Evolutionary conservation across 2,329 filamentous ascomycete species (phyloP).

Genomic region (Calonectria pseudoturangicola): DNA sequence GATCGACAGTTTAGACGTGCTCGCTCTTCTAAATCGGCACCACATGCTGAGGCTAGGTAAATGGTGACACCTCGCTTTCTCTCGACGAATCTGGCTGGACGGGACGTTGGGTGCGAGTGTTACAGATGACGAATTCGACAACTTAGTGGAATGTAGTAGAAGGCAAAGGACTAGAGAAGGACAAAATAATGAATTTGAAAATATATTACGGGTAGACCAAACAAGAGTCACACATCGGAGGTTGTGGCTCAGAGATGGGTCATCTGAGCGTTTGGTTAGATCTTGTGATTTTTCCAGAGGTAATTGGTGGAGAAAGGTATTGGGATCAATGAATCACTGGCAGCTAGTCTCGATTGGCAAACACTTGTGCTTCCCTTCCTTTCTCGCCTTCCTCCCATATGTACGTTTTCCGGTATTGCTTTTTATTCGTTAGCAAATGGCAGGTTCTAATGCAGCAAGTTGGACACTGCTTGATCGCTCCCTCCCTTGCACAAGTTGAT

Average conservation of each 20-base stretch:
- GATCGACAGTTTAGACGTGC: constrained; percentile 46
- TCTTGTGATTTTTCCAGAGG: not conserved
- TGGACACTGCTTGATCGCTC: not conserved
- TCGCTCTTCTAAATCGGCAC: constrained; percentile 29
- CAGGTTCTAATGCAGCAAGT: not conserved
- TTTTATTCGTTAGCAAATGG: not conserved
- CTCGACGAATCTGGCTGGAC: not conserved
- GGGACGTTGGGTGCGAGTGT: not conserved
- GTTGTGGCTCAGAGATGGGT: not conserved
- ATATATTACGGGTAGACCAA: not conserved
- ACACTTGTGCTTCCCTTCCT: not conserved
- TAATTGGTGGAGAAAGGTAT: not conserved
- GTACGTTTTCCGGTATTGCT: not conserved
- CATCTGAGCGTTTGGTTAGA: not conserved
- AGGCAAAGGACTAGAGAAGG: not conserved
- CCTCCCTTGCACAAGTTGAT: not conserved
- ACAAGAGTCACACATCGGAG: not conserved
- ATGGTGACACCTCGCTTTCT: not conserved
- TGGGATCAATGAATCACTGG: not conserved
- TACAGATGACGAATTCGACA: not conserved
- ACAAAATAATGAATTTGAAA: not conserved
- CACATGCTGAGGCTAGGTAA: constrained; percentile 27
- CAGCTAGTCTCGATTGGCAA: not conserved
- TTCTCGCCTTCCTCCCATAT: too few relatives aligned
- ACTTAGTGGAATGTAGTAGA: too few relatives aligned